These are phyloP conservation scores for Penicillium egyptiacum DNA, from an alignment of 495 filamentous ascomycete genomes.

Conservation along the genomic window DNA sequence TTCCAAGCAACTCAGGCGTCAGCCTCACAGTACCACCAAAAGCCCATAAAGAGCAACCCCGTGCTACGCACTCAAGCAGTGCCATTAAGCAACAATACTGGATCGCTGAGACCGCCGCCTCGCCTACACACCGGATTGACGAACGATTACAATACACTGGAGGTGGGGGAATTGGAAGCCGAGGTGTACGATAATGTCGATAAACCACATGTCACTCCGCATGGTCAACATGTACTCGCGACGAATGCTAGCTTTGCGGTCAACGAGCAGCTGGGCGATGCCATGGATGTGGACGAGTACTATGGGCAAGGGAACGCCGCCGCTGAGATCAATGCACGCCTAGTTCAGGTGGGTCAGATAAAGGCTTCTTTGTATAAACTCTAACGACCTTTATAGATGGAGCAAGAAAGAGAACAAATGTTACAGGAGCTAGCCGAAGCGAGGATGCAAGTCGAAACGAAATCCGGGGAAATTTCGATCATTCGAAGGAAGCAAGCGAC, in stretches of 20 bases:
- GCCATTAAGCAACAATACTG: conserved; percentile 12
- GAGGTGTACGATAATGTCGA: conserved; percentile 51
- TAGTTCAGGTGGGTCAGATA: conserved; percentile 31
- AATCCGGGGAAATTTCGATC: conserved; percentile 67
- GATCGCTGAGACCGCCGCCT: conserved; percentile 31
- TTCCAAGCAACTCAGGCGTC: conserved; percentile 50
- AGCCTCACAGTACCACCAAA: conserved; percentile 16
- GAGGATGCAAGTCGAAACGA: conserved; percentile 50
- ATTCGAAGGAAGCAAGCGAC: conserved; percentile 63
- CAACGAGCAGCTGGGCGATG: conserved; percentile 18
- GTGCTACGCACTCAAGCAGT: conserved; percentile 11
- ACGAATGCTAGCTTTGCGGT: conserved; percentile 9
- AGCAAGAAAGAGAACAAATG: conserved; percentile 52
- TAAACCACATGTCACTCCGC: conserved; percentile 29
- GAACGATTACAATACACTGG: conserved; percentile 54
- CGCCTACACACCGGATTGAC: conserved; percentile 44
- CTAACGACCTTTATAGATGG: conserved; percentile 46
- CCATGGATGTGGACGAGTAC: conserved; percentile 37
- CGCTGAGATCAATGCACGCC: conserved; percentile 24
- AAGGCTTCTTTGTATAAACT: conserved; percentile 15
- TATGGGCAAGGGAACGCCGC: conserved; percentile 22
- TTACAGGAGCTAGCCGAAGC: conserved; percentile 49
- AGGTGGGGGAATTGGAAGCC: conserved; percentile 56
- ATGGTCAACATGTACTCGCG: conserved; percentile 12
- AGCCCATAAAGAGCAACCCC: conserved; percentile 7